Evolutionary conservation across 2,329 filamentous ascomycete species (phyloP).

Genomic region (Shiraia bambusicola): DNA sequence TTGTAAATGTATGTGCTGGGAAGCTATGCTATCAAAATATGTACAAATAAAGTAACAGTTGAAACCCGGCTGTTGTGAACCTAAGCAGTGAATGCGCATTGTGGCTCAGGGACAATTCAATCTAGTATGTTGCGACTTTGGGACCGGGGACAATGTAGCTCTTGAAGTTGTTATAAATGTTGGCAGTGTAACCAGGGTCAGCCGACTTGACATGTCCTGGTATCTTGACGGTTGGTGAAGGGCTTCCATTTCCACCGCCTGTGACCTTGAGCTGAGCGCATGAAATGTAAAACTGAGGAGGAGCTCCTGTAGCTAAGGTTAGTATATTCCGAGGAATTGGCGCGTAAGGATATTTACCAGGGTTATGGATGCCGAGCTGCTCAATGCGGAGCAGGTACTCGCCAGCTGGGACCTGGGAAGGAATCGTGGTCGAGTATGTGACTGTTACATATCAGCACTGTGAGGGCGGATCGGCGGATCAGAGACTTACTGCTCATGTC

Average conservation of each 20-base stretch:
- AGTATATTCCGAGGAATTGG: neutral
- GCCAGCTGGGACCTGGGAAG: slow-evolving; percentile 45
- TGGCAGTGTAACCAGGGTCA: slow-evolving; percentile 42
- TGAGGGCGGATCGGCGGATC: neutral
- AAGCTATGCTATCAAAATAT: slow-evolving; percentile 5
- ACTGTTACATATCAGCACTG: slow-evolving; percentile 20
- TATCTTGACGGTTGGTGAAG: slow-evolving; percentile 33
- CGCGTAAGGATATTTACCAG: slow-evolving; percentile 22
- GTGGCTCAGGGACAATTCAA: neutral
- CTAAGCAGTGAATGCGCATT: neutral
- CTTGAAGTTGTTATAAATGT: slow-evolving; percentile 44
- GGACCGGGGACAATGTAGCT: slow-evolving; percentile 41
- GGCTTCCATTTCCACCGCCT: slow-evolving; percentile 35
- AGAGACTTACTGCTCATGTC: slow-evolving; percentile 32
- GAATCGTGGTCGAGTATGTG: slow-evolving; percentile 44
- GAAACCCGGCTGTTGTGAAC: too few species aligned
- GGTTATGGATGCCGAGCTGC: slow-evolving; percentile 52
- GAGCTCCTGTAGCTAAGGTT: slow-evolving; percentile 1
- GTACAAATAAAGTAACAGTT: slow-evolving; percentile 9
- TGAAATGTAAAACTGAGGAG: slow-evolving; percentile 38
- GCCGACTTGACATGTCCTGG: slow-evolving; percentile 39
- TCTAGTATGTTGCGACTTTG: slow-evolving; percentile 41
- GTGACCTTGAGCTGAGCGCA: slow-evolving; percentile 53
- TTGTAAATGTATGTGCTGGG: neutral
- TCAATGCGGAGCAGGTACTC: slow-evolving; percentile 53